These are phyloP conservation scores for Paecilomyces sp. DNA, from an alignment of 2,329 filamentous ascomycete genomes.

Conservation along the genomic window DNA sequence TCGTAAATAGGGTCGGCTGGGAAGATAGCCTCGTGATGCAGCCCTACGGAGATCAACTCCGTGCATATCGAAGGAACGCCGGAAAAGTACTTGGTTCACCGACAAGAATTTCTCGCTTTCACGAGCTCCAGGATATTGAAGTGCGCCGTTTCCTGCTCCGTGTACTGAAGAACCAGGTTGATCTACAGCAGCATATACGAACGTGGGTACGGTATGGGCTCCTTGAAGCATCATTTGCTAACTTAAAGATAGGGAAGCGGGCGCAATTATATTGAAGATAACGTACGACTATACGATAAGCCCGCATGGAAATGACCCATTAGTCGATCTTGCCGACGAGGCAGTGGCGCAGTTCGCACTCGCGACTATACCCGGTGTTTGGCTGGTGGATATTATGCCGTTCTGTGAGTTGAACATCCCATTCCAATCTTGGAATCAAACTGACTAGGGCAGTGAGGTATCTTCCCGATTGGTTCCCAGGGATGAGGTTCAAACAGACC, in stretches of 20 bases:
- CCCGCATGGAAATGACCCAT: constrained; percentile 26
- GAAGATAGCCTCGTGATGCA: constrained; percentile 25
- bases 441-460: constrained; percentile 15
- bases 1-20: constrained; percentile 26
- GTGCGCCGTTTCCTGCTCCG: constrained; percentile 36
- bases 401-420: constrained; percentile 7
- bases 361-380: constrained; percentile 36
- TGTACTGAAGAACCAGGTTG: constrained; percentile 32
- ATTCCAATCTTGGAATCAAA: background rate
- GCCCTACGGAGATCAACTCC: constrained; percentile 29
- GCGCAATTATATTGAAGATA: constrained; percentile 34
- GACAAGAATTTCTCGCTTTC: constrained; percentile 28
- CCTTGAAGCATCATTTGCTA: constrained; percentile 1
- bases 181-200: constrained; percentile 35
- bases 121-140: constrained; percentile 37
- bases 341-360: constrained; percentile 36
- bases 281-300: constrained; percentile 31
- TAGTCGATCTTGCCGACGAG: constrained; percentile 35
- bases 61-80: constrained; percentile 39
- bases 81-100: constrained; percentile 40
- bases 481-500: constrained; percentile 35
- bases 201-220: constrained; percentile 6
- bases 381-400: constrained; percentile 41
- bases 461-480: constrained; percentile 41
- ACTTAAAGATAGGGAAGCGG: constrained; percentile 21